These are phyloP conservation scores for Hapsidospora chrysogenum DNA, from an alignment of 495 filamentous ascomycete species.

Conservation along the genomic window DNA sequence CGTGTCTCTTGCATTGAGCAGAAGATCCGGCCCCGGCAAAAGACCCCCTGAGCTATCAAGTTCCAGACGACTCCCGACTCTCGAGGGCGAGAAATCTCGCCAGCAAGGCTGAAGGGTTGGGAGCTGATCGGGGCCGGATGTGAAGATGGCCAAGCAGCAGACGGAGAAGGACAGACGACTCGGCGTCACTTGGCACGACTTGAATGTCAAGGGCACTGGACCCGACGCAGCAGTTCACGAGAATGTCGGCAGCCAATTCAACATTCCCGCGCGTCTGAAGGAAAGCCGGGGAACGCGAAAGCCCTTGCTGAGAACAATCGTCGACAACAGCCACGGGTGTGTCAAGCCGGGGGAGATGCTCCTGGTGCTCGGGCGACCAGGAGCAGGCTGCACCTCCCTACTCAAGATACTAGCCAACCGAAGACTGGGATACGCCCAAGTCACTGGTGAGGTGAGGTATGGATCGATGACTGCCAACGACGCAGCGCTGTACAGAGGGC, in stretches of 20 bases:
- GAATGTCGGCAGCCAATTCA: slow-evolving; percentile 38
- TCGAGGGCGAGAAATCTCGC: too few relatives aligned
- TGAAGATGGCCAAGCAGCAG: too few relatives aligned
- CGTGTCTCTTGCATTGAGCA: too few relatives aligned
- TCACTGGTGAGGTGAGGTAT: slow-evolving; percentile 38
- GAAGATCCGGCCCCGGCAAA: too few relatives aligned
- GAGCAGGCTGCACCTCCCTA: slow-evolving; percentile 55
- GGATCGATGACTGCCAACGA: slow-evolving; percentile 35
- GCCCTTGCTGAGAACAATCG: slow-evolving; percentile 39
- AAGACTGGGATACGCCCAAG: slow-evolving; percentile 47
- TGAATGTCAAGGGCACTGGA: slow-evolving; percentile 37
- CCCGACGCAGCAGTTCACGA: slow-evolving; percentile 24
- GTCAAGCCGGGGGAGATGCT: slow-evolving; percentile 34
- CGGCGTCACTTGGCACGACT: slow-evolving; percentile 41
- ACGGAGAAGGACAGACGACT: too few relatives aligned
- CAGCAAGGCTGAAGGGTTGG: too few relatives aligned
- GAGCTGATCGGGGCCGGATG: too few relatives aligned
- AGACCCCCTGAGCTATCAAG: too few relatives aligned
- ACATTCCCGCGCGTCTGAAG: slow-evolving; percentile 24
- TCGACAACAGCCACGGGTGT: slow-evolving; percentile 37
- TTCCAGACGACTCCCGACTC: too few relatives aligned
- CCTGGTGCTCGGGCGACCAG: slow-evolving; percentile 55
- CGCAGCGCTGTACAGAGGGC: slow-evolving; percentile 18
- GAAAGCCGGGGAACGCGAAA: slow-evolving; percentile 28
- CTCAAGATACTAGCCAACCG: slow-evolving; percentile 54